A percentile compares a stretch with the other conserved stretches of the same genome.
Evolutionary conservation across 495 filamentous ascomycete species (phyloP).

Genomic region (Neurospora discreta): DNA sequence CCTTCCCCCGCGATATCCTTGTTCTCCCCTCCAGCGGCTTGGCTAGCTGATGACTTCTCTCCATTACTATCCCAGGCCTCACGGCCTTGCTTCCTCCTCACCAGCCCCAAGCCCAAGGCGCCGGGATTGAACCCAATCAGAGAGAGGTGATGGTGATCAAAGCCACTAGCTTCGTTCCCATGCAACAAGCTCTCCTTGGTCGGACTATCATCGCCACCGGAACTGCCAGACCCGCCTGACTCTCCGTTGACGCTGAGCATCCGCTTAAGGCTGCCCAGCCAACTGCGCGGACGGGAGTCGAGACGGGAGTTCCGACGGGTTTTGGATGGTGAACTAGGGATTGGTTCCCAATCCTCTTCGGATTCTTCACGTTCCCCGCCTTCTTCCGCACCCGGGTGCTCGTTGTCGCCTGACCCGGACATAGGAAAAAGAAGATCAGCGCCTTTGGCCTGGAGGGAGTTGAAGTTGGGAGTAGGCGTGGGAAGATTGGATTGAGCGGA

Average conservation of each 20-base stretch:
- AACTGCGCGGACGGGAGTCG: slow-evolving; percentile 20
- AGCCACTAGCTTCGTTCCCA: slow-evolving; percentile 1
- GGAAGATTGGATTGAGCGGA: not conserved
- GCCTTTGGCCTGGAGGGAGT: not conserved
- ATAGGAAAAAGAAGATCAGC: not conserved
- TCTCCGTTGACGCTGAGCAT: slow-evolving; percentile 27
- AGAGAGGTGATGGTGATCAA: not conserved
- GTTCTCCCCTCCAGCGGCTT: not conserved
- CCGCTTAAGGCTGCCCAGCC: slow-evolving; percentile 38
- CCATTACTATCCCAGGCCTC: slow-evolving; percentile 27
- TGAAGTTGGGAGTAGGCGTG: not conserved
- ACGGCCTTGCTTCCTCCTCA: slow-evolving; percentile 30
- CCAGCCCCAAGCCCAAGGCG: slow-evolving; percentile 2
- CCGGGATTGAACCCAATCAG: not conserved
- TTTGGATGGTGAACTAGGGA: not conserved
- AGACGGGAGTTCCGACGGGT: not conserved
- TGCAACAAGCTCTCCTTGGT: slow-evolving; percentile 17
- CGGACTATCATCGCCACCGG: slow-evolving; percentile 10
- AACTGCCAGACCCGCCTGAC: slow-evolving; percentile 2
- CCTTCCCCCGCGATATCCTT: not conserved
- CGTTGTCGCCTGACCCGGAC: not conserved
- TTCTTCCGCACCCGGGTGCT: not conserved
- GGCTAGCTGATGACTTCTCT: not conserved
- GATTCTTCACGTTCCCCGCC: not conserved
- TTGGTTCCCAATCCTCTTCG: not conserved